phyloP scores from a whole-genome alignment of 1,284 basidiomycete genomes.

The Dichomitus squalens region DNA sequence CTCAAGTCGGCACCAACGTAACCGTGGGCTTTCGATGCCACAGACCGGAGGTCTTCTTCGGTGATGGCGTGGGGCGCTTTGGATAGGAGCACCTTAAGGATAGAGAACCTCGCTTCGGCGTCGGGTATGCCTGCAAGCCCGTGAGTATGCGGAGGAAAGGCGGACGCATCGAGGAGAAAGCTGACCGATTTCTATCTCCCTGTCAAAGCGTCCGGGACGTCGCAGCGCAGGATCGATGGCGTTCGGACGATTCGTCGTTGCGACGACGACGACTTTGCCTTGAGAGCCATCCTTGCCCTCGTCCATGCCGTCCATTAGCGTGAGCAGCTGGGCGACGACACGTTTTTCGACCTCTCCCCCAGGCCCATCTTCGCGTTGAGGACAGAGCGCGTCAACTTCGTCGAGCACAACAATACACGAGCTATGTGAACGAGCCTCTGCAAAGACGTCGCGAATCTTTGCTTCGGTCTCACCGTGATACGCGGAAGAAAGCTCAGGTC shows the following conservation, averaged over 20 bases:
- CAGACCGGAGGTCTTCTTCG: conserved; percentile 56
- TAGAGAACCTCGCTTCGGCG: conserved; percentile 78
- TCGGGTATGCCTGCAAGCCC: conserved; percentile 79
- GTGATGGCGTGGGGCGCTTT: conserved; percentile 81
- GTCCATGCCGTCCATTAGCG: conserved; percentile 94
- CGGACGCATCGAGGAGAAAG: conserved; percentile 18
- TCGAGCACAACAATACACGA: conserved; percentile 96
- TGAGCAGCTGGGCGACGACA: conserved; percentile 94
- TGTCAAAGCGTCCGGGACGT: conserved; percentile 93
- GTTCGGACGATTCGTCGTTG: conserved; percentile 96
- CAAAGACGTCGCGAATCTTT: conserved; percentile 87
- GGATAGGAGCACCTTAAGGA: conserved; percentile 80
- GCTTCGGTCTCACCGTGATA: conserved; percentile 98
- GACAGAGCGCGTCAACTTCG: conserved; percentile 95
- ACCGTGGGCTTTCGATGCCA: conserved; percentile 88
- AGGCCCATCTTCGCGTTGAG: conserved; percentile 83
- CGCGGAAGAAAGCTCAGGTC: conserved; percentile 91
- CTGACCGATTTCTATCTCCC: conserved; percentile 96
- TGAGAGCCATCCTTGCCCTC: conserved; percentile 42
- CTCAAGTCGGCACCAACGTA: conserved; percentile 97
- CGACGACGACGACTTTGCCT: conserved; percentile 87
- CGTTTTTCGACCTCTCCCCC: conserved; percentile 95
- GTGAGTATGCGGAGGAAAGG: not conserved
- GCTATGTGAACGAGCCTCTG: conserved; percentile 77
- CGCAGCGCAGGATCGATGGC: conserved; percentile 96